phyloP scores from a whole-genome alignment of 108 stramenopile species.

The Skeletonema menzelii region DNA sequence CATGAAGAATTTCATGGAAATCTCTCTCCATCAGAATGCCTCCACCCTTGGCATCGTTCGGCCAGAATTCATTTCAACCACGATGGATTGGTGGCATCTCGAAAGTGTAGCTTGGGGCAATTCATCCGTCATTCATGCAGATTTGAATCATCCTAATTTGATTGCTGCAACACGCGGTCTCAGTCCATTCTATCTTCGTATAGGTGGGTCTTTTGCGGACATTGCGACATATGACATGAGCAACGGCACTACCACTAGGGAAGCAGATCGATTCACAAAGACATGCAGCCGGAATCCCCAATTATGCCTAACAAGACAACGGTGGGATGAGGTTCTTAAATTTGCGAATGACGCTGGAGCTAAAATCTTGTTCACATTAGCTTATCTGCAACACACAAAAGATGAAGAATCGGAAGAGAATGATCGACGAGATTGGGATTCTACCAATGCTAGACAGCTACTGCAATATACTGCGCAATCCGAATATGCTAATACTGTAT shows the following conservation, averaged over 20 bases:
- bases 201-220: slow-evolving; percentile 43
- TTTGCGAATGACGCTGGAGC: slow-evolving; percentile 27
- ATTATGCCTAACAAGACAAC: slow-evolving; percentile 17
- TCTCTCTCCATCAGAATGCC: not conserved
- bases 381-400: slow-evolving; percentile 28
- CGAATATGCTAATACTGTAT: slow-evolving; percentile 8
- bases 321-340: slow-evolving; percentile 30
- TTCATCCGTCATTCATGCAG: slow-evolving; percentile 23
- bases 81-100: slow-evolving; percentile 34
- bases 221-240: slow-evolving; percentile 19
- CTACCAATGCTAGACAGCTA: slow-evolving; percentile 16
- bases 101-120: slow-evolving; percentile 21
- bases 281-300: slow-evolving; percentile 9
- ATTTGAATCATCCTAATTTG: slow-evolving; percentile 18
- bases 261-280: not conserved
- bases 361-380: slow-evolving; percentile 36
- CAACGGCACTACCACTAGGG: not conserved
- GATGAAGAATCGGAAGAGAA: slow-evolving; percentile 9
- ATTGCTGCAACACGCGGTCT: slow-evolving; percentile 13
- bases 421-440: slow-evolving; percentile 36
- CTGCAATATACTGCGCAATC: slow-evolving; percentile 25
- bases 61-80: slow-evolving; percentile 32
- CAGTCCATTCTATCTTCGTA: slow-evolving; percentile 17
- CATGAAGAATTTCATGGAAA: not conserved
- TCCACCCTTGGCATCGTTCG: slow-evolving; percentile 3